A percentile compares a stretch with the other conserved stretches of the same genome.
Evolutionary conservation across 768 basidiomycete genomes (phyloP).

Genomic region (Suillus luteus): DNA sequence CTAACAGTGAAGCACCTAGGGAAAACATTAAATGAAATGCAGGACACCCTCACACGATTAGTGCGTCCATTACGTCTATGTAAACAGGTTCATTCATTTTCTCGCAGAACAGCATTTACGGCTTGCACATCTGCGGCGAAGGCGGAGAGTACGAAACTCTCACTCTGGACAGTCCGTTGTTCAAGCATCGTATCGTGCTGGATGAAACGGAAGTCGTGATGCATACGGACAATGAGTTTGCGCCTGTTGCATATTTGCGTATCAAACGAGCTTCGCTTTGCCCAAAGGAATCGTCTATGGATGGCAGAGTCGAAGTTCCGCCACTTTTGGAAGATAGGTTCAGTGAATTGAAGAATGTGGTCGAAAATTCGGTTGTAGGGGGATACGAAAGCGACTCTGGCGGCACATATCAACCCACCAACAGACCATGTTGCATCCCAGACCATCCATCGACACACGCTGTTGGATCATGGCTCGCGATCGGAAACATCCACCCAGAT

Average conservation of each 20-base stretch:
- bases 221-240: slow-evolving; percentile 80
- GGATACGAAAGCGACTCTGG: neutral
- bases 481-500: slow-evolving; percentile 55
- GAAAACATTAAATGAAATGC: slow-evolving; percentile 71
- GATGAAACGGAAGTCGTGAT: slow-evolving; percentile 69
- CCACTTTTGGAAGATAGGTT: slow-evolving; percentile 46
- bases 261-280: slow-evolving; percentile 69
- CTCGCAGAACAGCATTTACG: slow-evolving; percentile 73
- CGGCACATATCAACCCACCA: neutral
- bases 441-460: slow-evolving; percentile 25
- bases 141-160: slow-evolving; percentile 98
- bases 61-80: slow-evolving; percentile 41
- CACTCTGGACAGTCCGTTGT: slow-evolving; percentile 87
- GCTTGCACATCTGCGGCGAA: slow-evolving; percentile 94
- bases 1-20: slow-evolving; percentile 78
- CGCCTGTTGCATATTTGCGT: slow-evolving; percentile 88
- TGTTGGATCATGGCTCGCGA: slow-evolving; percentile 66
- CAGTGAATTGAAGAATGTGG: neutral
- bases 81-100: neutral
- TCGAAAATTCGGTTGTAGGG: neutral
- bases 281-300: slow-evolving; percentile 42
- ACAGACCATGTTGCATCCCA: neutral
- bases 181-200: slow-evolving; percentile 76
- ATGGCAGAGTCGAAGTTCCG: slow-evolving; percentile 42
- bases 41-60: slow-evolving; percentile 68